Base-by-base conservation (phyloP, 495 filamentous ascomycete species). In the Penicillium angulare region DNA sequence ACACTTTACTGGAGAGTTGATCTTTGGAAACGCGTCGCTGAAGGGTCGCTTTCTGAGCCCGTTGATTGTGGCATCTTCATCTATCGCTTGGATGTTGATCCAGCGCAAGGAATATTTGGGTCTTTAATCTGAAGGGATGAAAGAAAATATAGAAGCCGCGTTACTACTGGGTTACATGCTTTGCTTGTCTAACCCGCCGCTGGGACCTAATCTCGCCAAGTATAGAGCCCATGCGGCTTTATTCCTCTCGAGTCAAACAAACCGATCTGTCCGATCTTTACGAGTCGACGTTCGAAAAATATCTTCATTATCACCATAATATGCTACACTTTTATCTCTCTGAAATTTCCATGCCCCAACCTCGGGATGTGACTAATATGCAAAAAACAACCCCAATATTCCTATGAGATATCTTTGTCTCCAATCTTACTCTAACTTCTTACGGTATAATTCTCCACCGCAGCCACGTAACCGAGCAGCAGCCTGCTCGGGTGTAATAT, bases 401-500 rank as follows among this genome's bases (percentile, higher is more conserved):
- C 10, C 20, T 39, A 39, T 35, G 7, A 18, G 16, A 20, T 10
- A 15, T 6, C 10, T 18, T 10, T 38, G 34, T 2, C 0, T 13
- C n/a, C 38, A 15, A 21, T 39, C 24, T n/a, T 55, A 61, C 32
- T 78, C 61, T 51, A 89, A 50, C 55, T 79, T 79, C 68, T 84
- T 88, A 50, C 93, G 81, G 61, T 97, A 97, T 43, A 97, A 69
- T 67, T 88, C 82, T 5, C 91, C 91, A 0, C 86, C 89, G 42
- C 88, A 83, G 43, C 77, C 76, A 52, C 90, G 78, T 43, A 98
- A 68, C 31, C 82, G 81, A 23, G 82, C 85, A 22, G 93, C 89
- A 10, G 95, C 93, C 66, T 98, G 93, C 68, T 98, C 93, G 0
- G 93, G 92, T 1, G 95, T 98, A 60, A 98, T 98, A 66, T 98